These are phyloP conservation scores for Acacia pycnantha DNA, from an alignment of 331 rosid species.

Conservation along the genomic window DNA sequence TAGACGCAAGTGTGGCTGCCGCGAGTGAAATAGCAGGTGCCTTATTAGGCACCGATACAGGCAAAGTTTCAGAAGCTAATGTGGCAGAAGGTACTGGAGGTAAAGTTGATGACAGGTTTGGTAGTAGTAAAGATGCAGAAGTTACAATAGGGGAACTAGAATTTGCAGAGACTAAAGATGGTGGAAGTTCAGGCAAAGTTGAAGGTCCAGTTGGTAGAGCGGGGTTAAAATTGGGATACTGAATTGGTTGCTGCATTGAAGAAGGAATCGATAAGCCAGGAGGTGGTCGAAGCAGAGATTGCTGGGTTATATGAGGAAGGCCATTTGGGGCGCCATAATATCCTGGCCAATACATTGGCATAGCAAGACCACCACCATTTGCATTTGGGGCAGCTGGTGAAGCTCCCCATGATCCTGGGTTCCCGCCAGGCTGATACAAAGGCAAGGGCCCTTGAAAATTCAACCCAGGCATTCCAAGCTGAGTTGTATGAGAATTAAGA, in stretches of 20 bases:
- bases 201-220: constrained; percentile 59
- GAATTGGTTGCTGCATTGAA: constrained; percentile 76
- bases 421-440: constrained; percentile 86
- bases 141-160: constrained; percentile 41
- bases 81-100: constrained; percentile 50
- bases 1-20: constrained; percentile 37
- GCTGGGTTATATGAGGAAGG: constrained; percentile 81
- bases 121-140: constrained; percentile 41
- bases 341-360: constrained; percentile 98
- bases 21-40: constrained; percentile 45
- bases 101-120: constrained; percentile 43
- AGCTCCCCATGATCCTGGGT: constrained; percentile 78
- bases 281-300: constrained; percentile 74
- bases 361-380: constrained; percentile 67
- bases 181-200: constrained; percentile 56
- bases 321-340: constrained; percentile 82
- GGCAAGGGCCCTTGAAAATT: constrained; percentile 73
- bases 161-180: constrained; percentile 50
- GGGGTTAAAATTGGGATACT: constrained; percentile 54
- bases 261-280: constrained; percentile 79
- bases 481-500: constrained; percentile 51
- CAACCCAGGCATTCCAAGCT: constrained; percentile 64
- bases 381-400: constrained; percentile 63
- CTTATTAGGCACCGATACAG: constrained; percentile 53
- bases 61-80: constrained; percentile 57